Evolutionary conservation across 1,284 basidiomycete species (phyloP), one percentile per base, ranked within the genome.

Genomic region (Abortiporus biennis): DNA sequence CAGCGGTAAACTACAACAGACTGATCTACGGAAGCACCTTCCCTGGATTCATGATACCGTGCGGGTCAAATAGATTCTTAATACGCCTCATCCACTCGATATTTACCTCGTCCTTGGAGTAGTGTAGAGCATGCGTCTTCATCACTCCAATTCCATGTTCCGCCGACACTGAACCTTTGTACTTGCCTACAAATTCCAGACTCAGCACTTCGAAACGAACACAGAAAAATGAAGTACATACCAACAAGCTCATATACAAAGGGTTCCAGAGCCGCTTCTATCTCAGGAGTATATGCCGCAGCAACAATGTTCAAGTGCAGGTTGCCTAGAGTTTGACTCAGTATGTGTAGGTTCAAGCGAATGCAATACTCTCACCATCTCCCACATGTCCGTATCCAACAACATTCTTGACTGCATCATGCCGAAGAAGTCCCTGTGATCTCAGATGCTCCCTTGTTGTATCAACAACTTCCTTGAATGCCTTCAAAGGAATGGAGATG

Each of bases 361-460:
- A 9, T 24, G 29, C 5, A 21, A 11, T 3, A 64, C 9, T 8
- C 80, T 57, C 57, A 85, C 93, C 92, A 65, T 99, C 95, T 19
- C 96, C 95, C 47, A 98, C 85, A 61, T 99, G 96, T 2, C 96
- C 95, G 56, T 93, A 98, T 2, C 95, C 95, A 45, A 94, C 71
- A 4, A 95, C 87, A 55, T 82, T 79, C 57, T 83, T 85, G 37
- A 96, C 83, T 9, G 78, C 80, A 38, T 79, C 72, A 27, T 83
- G 78, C 17, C 77, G 74, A 42, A 90, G 65, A 17, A 97, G 65
- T 1, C 89, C 92, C 49, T 83, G 79, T 27, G 80, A 78, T 25
- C 73, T 64, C 36, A 98, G 68, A 41, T 82, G 83, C 44, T 83
- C 78, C 44, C 89, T 72, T 39, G 94, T 85, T 32, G 74, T 69